Percentiles rank a stretch among this genome's conserved stretches.
phyloP scores from a whole-genome alignment of 345 rosid species.

The Ailanthus altissimus region DNA sequence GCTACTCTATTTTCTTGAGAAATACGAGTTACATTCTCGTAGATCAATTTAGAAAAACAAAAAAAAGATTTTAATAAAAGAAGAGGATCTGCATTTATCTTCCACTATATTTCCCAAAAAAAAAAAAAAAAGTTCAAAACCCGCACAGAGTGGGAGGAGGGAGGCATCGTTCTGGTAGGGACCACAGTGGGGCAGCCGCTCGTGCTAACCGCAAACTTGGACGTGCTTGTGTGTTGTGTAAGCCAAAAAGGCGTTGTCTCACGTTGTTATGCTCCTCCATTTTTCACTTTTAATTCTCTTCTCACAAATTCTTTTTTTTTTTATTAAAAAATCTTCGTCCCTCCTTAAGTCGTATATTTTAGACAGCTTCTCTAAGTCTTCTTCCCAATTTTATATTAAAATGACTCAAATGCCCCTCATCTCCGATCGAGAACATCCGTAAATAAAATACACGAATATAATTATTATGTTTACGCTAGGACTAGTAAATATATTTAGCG shows the following conservation, averaged over 20 bases:
- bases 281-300: not conserved
- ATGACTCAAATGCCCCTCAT: not conserved
- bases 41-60: too few relatives aligned
- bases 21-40: too few relatives aligned
- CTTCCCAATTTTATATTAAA: not conserved
- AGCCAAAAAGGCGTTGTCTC: not conserved
- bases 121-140: too few relatives aligned
- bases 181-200: not conserved
- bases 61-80: too few relatives aligned
- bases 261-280: not conserved
- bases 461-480: too few relatives aligned
- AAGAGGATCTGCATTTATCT: too few relatives aligned
- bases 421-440: not conserved
- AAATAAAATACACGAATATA: not conserved
- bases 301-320: too few relatives aligned
- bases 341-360: not conserved
- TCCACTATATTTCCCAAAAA: too few relatives aligned
- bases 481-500: too few relatives aligned
- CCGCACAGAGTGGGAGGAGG: not conserved
- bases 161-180: not conserved
- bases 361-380: not conserved
- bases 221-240: not conserved
- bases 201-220: slow-evolving; percentile 9
- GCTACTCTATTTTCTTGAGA: too few relatives aligned
- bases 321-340: not conserved